phyloP scores from a whole-genome alignment of 169 alveolate species.

The Blepharisma undulans region DNA sequence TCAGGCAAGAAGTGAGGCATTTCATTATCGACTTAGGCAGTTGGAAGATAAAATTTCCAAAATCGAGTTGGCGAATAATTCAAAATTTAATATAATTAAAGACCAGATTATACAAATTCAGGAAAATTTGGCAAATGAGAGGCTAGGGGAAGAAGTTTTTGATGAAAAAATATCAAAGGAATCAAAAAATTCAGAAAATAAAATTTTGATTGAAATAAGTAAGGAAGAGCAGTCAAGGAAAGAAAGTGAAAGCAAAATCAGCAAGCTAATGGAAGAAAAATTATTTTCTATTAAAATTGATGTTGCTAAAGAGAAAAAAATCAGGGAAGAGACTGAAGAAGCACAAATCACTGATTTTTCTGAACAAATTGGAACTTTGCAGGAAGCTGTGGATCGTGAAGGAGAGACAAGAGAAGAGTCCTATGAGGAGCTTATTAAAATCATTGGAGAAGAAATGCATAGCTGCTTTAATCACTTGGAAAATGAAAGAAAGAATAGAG shows the following conservation, averaged over 20 bases:
- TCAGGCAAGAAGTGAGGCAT: slow-evolving; percentile 16
- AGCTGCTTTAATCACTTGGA: slow-evolving; percentile 46
- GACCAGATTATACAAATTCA: slow-evolving; percentile 47
- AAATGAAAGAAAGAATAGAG: slow-evolving; percentile 44
- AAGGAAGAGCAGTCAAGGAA: slow-evolving; percentile 56
- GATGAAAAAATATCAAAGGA: slow-evolving; percentile 60
- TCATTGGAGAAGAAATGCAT: slow-evolving; percentile 55
- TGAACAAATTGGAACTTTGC: slow-evolving; percentile 41
- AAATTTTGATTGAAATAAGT: slow-evolving; percentile 46
- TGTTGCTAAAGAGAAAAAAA: slow-evolving; percentile 62
- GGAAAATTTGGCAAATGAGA: slow-evolving; percentile 48
- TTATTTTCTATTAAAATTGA: slow-evolving; percentile 52
- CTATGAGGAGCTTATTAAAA: slow-evolving; percentile 38
- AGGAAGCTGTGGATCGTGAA: slow-evolving; percentile 53
- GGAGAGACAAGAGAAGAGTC: slow-evolving; percentile 51
- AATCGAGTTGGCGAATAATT: slow-evolving; percentile 18
- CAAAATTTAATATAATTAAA: slow-evolving; percentile 40
- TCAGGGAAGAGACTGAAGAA: slow-evolving; percentile 63
- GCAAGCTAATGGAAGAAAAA: slow-evolving; percentile 56
- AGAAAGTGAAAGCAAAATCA: slow-evolving; percentile 50
- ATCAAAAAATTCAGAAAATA: slow-evolving; percentile 49
- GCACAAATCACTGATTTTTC: slow-evolving; percentile 43
- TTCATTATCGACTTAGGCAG: not conserved
- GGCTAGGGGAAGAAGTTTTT: slow-evolving; percentile 37
- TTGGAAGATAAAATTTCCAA: slow-evolving; percentile 34